These are phyloP conservation scores for Discostella stelligeroides DNA, from an alignment of 108 stramenopile genomes.

Conservation along the genomic window DNA sequence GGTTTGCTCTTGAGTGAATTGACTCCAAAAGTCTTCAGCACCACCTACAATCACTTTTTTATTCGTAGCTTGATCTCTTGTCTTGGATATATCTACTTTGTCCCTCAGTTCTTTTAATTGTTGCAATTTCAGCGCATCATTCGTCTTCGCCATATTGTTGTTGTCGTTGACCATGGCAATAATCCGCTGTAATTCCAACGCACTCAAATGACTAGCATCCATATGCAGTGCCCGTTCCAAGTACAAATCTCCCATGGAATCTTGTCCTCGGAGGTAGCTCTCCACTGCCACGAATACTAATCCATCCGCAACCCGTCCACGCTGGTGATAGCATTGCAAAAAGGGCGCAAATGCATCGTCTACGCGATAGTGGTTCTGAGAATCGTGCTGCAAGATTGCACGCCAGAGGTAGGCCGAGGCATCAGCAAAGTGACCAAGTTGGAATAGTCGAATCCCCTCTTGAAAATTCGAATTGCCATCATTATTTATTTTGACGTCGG, in stretches of 20 bases:
- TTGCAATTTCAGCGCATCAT: conserved; percentile 25
- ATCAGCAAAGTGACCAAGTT: conserved; percentile 47
- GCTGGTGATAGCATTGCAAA: conserved; percentile 64
- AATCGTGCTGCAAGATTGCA: conserved; percentile 58
- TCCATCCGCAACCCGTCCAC: conserved; percentile 63
- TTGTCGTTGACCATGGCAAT: not conserved
- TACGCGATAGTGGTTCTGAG: conserved; percentile 47
- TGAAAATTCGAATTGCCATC: conserved; percentile 57
- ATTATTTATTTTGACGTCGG: not conserved
- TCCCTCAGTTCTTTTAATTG: conserved; percentile 38
- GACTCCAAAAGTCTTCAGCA: conserved; percentile 18
- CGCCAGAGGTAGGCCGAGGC: conserved; percentile 71
- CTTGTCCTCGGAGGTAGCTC: conserved; percentile 65
- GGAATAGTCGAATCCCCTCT: conserved; percentile 57
- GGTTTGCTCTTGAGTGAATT: conserved; percentile 17
- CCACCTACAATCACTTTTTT: not conserved
- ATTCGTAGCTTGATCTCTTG: not conserved
- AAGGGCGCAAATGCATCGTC: conserved; percentile 73
- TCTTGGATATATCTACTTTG: conserved; percentile 18
- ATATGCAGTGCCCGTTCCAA: conserved; percentile 62
- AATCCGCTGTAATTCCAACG: conserved; percentile 31
- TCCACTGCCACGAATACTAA: conserved; percentile 71
- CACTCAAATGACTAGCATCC: conserved; percentile 54
- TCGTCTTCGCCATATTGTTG: not conserved
- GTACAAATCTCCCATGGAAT: conserved; percentile 70